phyloP scores from a whole-genome alignment of 345 rosid genomes.

The sweet orange (Citrus sinensis) region DVS_A1.0 CM039169.1:826501-827000 shows the following conservation, averaged over 20 bases:
- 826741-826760: constrained; percentile 62
- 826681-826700: constrained; percentile 52
- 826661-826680: constrained; percentile 75
- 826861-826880: constrained; percentile 60
- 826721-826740: constrained; percentile 62
- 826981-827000: constrained; percentile 26
- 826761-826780: constrained; percentile 45
- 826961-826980: constrained; percentile 13
- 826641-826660: not conserved
- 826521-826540: not conserved
- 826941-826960: constrained; percentile 23
- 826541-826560: not conserved
- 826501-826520: not conserved
- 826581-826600: not conserved
- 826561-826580: not conserved
- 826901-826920: constrained; percentile 42
- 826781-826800: constrained; percentile 48
- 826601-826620: not conserved
- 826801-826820: constrained; percentile 28
- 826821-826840: constrained; percentile 42
- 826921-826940: constrained; percentile 40
- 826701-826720: constrained; percentile 46
- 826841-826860: constrained; percentile 71
- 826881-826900: constrained; percentile 53
- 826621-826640: not conserved